Evolutionary conservation across 2,329 filamentous ascomycete species (phyloP).

Genomic region (Epichloe bromicola): DNA sequence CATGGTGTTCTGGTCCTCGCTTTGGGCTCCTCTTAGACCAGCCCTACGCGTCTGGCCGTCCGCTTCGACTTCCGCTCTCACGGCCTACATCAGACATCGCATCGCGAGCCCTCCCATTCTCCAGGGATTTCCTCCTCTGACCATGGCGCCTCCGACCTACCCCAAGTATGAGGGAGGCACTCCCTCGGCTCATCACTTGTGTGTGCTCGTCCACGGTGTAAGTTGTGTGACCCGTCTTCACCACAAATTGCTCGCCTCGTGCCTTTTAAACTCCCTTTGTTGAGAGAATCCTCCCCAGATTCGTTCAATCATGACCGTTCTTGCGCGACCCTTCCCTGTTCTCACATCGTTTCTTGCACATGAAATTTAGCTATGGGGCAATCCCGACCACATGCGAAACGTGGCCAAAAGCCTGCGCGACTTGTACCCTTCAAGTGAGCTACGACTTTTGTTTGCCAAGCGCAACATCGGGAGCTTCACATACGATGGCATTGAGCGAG

Average conservation of each 20-base stretch:
- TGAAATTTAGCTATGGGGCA: slow-evolving; percentile 55
- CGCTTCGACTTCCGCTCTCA: slow-evolving; percentile 9
- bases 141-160: slow-evolving; percentile 7
- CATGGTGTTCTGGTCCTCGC: slow-evolving; percentile 6
- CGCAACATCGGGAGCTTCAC: slow-evolving; percentile 62
- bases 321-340: not conserved
- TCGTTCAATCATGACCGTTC: not conserved
- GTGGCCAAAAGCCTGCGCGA: slow-evolving; percentile 53
- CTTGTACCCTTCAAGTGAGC: slow-evolving; percentile 44
- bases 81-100: slow-evolving; percentile 3
- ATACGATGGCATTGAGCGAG: slow-evolving; percentile 56
- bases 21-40: slow-evolving; percentile 6
- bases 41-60: slow-evolving; percentile 4
- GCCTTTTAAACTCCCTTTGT: not conserved
- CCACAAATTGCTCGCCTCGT: not conserved
- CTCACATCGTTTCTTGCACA: not conserved
- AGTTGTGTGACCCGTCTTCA: slow-evolving; percentile 15
- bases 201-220: slow-evolving; percentile 67
- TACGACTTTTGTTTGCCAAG: slow-evolving; percentile 60
- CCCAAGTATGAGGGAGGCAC: slow-evolving; percentile 34
- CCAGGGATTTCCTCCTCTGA: slow-evolving; percentile 1
- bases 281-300: not conserved
- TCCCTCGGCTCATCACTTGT: slow-evolving; percentile 53
- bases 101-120: slow-evolving; percentile 4
- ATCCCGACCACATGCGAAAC: slow-evolving; percentile 57